Percentiles rank a stretch among this genome's conserved stretches.
Conservation (phyloP, 352 stramenopile species). For the Phytophthora pistaciae region DNA sequence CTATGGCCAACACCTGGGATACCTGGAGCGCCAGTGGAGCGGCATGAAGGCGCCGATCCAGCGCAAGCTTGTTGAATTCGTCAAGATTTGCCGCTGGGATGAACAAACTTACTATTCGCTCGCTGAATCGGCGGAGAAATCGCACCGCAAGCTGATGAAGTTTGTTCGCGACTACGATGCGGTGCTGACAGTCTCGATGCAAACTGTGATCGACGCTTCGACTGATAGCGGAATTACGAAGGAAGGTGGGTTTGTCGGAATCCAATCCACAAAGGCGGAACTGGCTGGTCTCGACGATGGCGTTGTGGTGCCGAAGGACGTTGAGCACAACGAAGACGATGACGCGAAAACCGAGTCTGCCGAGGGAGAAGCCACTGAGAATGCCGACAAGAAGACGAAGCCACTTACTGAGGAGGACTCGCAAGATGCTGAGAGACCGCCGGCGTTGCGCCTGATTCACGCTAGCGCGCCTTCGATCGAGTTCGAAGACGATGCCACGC, state of each 20-base stretch:
- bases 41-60: constrained; percentile 95
- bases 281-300: constrained; percentile 61
- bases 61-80: constrained; percentile 97
- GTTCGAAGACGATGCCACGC: constrained; percentile 8
- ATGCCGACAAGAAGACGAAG: constrained; percentile 20
- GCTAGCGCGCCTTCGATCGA: constrained; percentile 6
- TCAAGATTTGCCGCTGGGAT: constrained; percentile 99
- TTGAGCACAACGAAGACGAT: constrained; percentile 37
- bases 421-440: constrained; percentile 22
- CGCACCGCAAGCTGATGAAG: constrained; percentile 98
- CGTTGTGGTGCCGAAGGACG: constrained; percentile 46
- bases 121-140: constrained; percentile 97
- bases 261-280: constrained; percentile 75
- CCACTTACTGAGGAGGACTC: constrained; percentile 10
- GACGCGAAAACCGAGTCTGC: constrained; percentile 6
- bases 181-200: constrained; percentile 82
- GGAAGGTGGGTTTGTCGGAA: constrained; percentile 81
- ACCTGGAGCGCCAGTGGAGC: constrained; percentile 85
- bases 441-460: constrained; percentile 37
- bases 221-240: constrained; percentile 86
- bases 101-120: constrained; percentile 99
- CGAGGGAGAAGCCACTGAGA: constrained; percentile 14
- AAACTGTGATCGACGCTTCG: constrained; percentile 91
- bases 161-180: constrained; percentile 94
- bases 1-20: constrained; percentile 93